phyloP scores from a whole-genome alignment of 1,284 basidiomycete species.

The Fistulinella cinereoalba region DNA sequence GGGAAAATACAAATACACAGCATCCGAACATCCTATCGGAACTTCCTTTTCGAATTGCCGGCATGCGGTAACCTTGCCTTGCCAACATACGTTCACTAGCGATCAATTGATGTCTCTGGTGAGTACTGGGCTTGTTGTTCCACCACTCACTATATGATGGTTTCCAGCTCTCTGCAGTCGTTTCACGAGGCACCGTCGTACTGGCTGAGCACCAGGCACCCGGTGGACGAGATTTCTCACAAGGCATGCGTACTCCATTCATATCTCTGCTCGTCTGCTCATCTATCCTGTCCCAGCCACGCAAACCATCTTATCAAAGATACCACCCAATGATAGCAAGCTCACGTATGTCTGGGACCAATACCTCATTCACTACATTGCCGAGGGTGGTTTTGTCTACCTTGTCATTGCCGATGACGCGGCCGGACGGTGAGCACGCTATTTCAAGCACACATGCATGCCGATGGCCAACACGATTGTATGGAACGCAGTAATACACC shows the following conservation, averaged over 20 bases:
- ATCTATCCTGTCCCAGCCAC: conserved; percentile 53
- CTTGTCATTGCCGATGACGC: conserved; percentile 93
- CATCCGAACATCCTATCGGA: conserved; percentile 6
- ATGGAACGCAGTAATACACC: conserved; percentile 71
- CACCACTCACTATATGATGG: not conserved
- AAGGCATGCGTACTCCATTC: conserved; percentile 48
- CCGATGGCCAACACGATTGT: not conserved
- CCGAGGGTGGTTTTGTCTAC: conserved; percentile 82
- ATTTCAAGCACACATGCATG: no score
- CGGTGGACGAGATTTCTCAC: conserved; percentile 79
- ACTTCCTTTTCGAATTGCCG: conserved; percentile 17
- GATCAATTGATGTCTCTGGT: conserved; percentile 23
- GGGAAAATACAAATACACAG: conserved; percentile 17
- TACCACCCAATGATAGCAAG: conserved; percentile 92
- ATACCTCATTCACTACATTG: conserved; percentile 95
- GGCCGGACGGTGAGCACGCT: conserved; percentile 66
- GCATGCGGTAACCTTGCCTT: no score
- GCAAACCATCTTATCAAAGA: conserved; percentile 90
- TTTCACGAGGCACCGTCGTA: conserved; percentile 76
- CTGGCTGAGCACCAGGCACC: conserved; percentile 77
- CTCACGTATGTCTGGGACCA: conserved; percentile 96
- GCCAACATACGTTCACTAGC: no score
- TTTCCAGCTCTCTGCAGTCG: conserved; percentile 76
- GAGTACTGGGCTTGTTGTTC: conserved; percentile 1
- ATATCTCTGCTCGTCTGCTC: conserved; percentile 2